A percentile compares a stretch with the other conserved stretches of the same genome.
Evolutionary conservation across 2,329 filamentous ascomycete genomes (phyloP).

Genomic region (Aureobasidium sp.): DNA sequence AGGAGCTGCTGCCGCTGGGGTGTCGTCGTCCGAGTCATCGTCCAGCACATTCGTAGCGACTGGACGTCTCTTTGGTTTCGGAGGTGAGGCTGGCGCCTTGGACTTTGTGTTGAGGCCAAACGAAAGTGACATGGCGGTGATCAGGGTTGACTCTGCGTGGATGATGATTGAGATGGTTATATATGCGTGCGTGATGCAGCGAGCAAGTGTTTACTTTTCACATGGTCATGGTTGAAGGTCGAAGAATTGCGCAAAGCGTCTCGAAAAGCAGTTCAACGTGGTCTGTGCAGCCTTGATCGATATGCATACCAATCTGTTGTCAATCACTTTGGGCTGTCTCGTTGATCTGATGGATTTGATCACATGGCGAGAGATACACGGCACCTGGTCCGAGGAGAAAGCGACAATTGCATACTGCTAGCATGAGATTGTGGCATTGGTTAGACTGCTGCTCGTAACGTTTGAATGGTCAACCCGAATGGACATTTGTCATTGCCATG

Average conservation of each 20-base stretch:
- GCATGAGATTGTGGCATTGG: background rate
- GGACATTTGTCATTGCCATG: background rate
- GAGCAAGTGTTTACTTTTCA: background rate
- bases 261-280: background rate
- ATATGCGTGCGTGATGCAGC: conserved; percentile 3
- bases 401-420: background rate
- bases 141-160: background rate
- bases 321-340: too few species aligned
- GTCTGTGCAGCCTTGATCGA: background rate
- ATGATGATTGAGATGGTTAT: background rate
- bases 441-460: background rate
- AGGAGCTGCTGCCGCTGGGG: conserved; percentile 39
- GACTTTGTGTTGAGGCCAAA: conserved; percentile 29
- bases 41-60: conserved; percentile 27
- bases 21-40: conserved; percentile 51
- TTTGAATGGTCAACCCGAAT: background rate
- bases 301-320: too few species aligned
- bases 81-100: conserved; percentile 17
- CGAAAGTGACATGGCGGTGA: conserved; percentile 25
- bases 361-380: background rate
- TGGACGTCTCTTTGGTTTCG: conserved; percentile 21
- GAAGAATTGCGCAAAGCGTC: background rate
- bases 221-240: background rate
- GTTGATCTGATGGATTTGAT: too few species aligned
- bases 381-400: background rate